Evolutionary conservation across 23 red algal species (phyloP), one percentile per base, ranked within the genome.

Genomic region (Agarophyton chilense): DNA sequence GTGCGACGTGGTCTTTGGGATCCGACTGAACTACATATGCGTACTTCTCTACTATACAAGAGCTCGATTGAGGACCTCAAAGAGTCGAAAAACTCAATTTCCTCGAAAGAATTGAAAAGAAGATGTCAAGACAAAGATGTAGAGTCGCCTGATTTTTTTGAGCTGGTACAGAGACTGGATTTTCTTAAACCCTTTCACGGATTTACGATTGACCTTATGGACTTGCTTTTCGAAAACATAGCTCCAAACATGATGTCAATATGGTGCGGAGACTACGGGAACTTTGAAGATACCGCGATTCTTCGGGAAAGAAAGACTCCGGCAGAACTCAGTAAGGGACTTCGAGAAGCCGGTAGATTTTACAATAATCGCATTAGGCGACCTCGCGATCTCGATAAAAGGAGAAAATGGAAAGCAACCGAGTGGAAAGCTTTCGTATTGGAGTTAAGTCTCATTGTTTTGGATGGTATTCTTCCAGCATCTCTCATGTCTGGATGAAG

Each of bases 171-270:
- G 10, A 2, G 7, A 2, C 25, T 49, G 39, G 9, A 33, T 10
- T 32, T 53, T 10, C 5, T 77, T 5, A 19, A 52, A 25, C 31
- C 71, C 4, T 77, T 77, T 49, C 43, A 31, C 29, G 25, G 38
- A 18, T 62, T 83, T 38, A 54, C 79, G 36, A 66, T 83, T 25
- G 79, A 83, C 31, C 26, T 83, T 3, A 83, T 83, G 52, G 55
- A 83, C 57, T 39, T 83, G 0, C 43, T 64, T 26, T 83, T 83
- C 21, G 79, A 83, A 31, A 83, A 70, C n/a, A 24, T 63, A 66
- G 79, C 56, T 38, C 53, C 53, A 10, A n/a, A 64, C 42, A 1
- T 64, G 31, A 19, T 83, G 35, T 11, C 29, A 25, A 60, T 83
- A 21, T 83, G 57, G 79, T 58, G 53, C 43, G 57, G 57, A 13